Conservation (phyloP, 768 basidiomycete genomes). For the Phallus indusiatus region DNA sequence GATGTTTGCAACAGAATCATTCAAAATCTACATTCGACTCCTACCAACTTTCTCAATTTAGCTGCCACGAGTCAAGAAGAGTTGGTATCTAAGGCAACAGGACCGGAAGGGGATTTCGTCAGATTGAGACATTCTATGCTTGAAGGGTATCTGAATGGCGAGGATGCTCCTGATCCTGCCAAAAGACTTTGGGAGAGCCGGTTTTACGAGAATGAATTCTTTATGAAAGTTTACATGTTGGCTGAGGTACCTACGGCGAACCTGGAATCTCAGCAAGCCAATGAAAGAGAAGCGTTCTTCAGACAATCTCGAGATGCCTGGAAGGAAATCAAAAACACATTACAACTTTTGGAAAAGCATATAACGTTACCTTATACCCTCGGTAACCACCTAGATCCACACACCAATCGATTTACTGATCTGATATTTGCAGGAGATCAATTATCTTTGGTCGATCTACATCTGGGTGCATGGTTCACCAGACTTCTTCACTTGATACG, state of each 20-base stretch:
- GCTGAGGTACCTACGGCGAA: constrained; percentile 31
- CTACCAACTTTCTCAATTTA: constrained; percentile 46
- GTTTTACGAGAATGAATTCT: constrained; percentile 32
- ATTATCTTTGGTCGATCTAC: constrained; percentile 71
- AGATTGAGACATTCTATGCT: constrained; percentile 41
- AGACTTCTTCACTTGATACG: constrained; percentile 51
- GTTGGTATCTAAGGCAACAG: constrained; percentile 34
- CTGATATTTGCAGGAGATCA: constrained; percentile 54
- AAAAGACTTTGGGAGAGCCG: constrained; percentile 53
- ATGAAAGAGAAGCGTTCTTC: constrained; percentile 41
- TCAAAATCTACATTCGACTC: constrained; percentile 57
- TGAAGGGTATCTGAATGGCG: constrained; percentile 33
- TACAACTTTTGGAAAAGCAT: constrained; percentile 43
- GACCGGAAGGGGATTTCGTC: constrained; percentile 24
- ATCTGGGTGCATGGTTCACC: constrained; percentile 68
- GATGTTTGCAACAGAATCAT: constrained; percentile 34
- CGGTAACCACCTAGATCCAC: constrained; percentile 32
- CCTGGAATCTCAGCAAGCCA: constrained; percentile 30
- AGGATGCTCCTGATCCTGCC: constrained; percentile 46
- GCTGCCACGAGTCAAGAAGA: constrained; percentile 50
- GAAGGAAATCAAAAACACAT: constrained; percentile 36
- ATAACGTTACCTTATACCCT: constrained; percentile 56
- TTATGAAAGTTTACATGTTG: constrained; percentile 37
- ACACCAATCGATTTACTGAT: constrained; percentile 1
- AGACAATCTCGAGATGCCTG: constrained; percentile 40